Base-by-base conservation (phyloP, 495 filamentous ascomycete genomes). In the Penicillium paxilli region DNA sequence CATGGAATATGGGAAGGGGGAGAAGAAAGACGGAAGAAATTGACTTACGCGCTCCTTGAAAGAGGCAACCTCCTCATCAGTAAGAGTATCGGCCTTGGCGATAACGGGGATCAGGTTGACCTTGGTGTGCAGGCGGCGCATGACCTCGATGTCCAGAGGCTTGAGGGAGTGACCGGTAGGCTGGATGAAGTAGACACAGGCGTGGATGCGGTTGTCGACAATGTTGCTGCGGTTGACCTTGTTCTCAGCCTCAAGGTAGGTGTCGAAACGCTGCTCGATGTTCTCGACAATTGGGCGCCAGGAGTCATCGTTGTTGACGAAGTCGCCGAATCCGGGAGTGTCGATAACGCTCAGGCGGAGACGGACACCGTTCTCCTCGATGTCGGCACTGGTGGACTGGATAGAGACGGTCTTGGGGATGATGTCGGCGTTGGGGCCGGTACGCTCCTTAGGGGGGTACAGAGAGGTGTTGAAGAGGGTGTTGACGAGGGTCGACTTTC, bases 181-280 rank as follows among this genome's bases (percentile, higher is more conserved):
- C 77, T 98, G 94, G 64, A 98, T 96, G 80, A 98, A 98, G 84
- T 96, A 98, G 45, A 98, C 94, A 65, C 94, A 97, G 22, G 94
- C 93, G 65, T 98, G 94, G 53, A 98, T 91, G 63, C 94, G 89
- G 83, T 97, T 98, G 76, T 98, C 94, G 49, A 98, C 85, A 71
- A 98, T 98, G 83, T 98, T 98, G 83, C 95, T 95, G 58, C 94
- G 88, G 81, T 98, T 98, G 68, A 98, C 91, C 87, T 97, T 98
- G 84, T 98, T 98, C 81, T 98, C 94, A 40, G 94, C 93, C 77
- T 98, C 95, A 21, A 98, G 80, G 70, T 97, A 98, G 41, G 94
- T 90, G 71, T 98, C 94, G 68, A 95, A 98, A 56, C 94, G 88
- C 80, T 95, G 90, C 81, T 98, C 95, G 62, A 98, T 97, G 83